Percentiles rank a stretch among this genome's conserved stretches.
Conservation (phyloP, 1,284 basidiomycete genomes). For the Ceratobasidium papillatum region DNA sequence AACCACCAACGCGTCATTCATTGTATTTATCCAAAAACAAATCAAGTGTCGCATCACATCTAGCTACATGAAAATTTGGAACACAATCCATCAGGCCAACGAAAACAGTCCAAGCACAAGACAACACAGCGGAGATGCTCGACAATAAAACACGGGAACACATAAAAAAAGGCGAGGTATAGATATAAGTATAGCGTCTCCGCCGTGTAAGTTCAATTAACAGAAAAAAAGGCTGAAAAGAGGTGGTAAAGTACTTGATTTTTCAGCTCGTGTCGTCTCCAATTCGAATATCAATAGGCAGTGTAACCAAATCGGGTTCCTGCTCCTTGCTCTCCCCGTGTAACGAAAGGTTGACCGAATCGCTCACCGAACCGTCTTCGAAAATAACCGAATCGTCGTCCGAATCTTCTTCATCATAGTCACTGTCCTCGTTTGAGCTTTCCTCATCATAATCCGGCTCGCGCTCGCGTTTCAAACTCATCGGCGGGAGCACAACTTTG, state of each 20-base stretch:
- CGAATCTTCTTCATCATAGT: slow-evolving; percentile 28
- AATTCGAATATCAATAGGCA: slow-evolving; percentile 6
- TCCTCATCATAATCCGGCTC: slow-evolving; percentile 6
- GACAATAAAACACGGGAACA: not conserved
- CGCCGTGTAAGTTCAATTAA: not conserved
- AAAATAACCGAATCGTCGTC: slow-evolving; percentile 37
- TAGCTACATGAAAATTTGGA: not conserved
- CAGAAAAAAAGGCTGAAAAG: not conserved
- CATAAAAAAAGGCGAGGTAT: not conserved
- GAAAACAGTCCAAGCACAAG: slow-evolving; percentile 4
- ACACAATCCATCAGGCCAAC: not conserved
- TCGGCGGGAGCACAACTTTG: not conserved
- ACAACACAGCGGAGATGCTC: slow-evolving; percentile 27
- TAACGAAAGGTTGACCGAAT: slow-evolving; percentile 29
- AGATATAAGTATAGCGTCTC: slow-evolving; percentile 22
- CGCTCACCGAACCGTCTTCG: slow-evolving; percentile 32
- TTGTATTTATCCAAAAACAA: not conserved
- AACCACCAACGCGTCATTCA: not conserved
- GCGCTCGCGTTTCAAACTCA: slow-evolving; percentile 9
- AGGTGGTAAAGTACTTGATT: not conserved
- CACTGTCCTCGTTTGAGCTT: slow-evolving; percentile 4
- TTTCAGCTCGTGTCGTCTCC: not conserved
- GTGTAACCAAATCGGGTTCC: not conserved
- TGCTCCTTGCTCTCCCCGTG: slow-evolving; percentile 10
- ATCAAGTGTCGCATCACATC: not conserved